These are phyloP conservation scores for Leishmania martiniquensis DNA, from an alignment of 208 protist genomes.

Conservation along the genomic window DNA sequence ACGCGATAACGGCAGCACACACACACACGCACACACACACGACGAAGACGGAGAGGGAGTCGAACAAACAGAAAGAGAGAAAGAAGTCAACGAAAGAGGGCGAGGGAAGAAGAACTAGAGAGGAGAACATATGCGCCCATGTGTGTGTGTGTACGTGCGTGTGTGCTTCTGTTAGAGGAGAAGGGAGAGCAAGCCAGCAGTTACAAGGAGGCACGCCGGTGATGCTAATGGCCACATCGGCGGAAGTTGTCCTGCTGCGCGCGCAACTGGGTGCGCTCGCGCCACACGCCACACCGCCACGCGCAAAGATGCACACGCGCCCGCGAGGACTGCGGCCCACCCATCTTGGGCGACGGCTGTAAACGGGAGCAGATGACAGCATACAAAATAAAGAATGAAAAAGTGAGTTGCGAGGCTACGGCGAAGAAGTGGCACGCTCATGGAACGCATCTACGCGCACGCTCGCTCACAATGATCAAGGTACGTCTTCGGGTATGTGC, in stretches of 20 bases:
- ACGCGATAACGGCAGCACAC: background rate
- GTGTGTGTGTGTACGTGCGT: background rate
- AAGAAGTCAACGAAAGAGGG: background rate
- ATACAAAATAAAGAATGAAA: background rate
- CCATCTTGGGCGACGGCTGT: background rate
- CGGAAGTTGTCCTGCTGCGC: background rate
- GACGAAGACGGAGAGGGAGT: background rate
- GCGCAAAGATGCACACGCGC: background rate
- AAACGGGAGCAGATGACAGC: background rate
- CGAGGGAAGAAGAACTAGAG: background rate
- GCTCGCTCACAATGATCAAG: background rate
- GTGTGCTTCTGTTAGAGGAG: background rate
- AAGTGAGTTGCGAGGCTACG: background rate
- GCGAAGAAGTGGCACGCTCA: background rate
- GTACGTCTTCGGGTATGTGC: background rate
- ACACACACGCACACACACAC: too few relatives aligned
- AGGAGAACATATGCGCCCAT: too few relatives aligned
- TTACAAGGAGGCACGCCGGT: background rate
- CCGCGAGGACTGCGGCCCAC: background rate
- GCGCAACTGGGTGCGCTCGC: background rate
- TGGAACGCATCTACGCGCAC: background rate
- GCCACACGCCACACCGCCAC: background rate
- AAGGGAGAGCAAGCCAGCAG: background rate
- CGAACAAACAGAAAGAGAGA: constrained; percentile 21
- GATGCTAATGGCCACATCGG: background rate